Percentiles rank a stretch among this genome's conserved stretches.
Evolutionary conservation across 257 asterid species (phyloP).

Genomic region (Scutellaria minor): DNA sequence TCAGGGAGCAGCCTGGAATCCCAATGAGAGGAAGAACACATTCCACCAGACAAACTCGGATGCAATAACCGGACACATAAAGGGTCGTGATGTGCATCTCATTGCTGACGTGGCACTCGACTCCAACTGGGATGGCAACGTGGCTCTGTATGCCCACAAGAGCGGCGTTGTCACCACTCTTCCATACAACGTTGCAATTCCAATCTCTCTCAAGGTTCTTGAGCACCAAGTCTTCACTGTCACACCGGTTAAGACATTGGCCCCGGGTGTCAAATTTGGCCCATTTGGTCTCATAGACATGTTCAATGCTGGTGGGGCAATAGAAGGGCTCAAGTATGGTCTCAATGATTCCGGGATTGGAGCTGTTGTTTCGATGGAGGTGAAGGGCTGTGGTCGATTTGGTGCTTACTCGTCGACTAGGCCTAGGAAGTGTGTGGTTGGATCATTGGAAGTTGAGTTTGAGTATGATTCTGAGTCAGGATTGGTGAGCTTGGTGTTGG

Average conservation of each 20-base stretch:
- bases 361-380: slow-evolving; percentile 56
- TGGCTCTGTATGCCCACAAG: slow-evolving; percentile 57
- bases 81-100: slow-evolving; percentile 76
- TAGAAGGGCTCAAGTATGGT: slow-evolving; percentile 62
- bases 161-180: slow-evolving; percentile 46
- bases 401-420: slow-evolving; percentile 73
- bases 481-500: slow-evolving; percentile 58
- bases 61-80: slow-evolving; percentile 61
- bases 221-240: slow-evolving; percentile 80
- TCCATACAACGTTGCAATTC: slow-evolving; percentile 60
- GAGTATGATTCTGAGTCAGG: slow-evolving; percentile 59
- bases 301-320: slow-evolving; percentile 85
- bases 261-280: slow-evolving; percentile 58
- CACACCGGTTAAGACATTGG: slow-evolving; percentile 60
- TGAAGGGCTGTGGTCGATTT: slow-evolving; percentile 73
- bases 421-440: slow-evolving; percentile 57
- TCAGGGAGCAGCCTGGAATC: slow-evolving; percentile 92
- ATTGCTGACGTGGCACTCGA: slow-evolving; percentile 59
- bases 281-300: slow-evolving; percentile 80
- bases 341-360: slow-evolving; percentile 30
- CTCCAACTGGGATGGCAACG: slow-evolving; percentile 69
- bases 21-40: slow-evolving; percentile 70
- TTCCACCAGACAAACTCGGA: slow-evolving; percentile 70
- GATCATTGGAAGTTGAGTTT: slow-evolving; percentile 48
- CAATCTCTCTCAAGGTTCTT: slow-evolving; percentile 76